phyloP scores from a whole-genome alignment of 1,284 basidiomycete genomes.

The Leccinum pallidistipes region DNA sequence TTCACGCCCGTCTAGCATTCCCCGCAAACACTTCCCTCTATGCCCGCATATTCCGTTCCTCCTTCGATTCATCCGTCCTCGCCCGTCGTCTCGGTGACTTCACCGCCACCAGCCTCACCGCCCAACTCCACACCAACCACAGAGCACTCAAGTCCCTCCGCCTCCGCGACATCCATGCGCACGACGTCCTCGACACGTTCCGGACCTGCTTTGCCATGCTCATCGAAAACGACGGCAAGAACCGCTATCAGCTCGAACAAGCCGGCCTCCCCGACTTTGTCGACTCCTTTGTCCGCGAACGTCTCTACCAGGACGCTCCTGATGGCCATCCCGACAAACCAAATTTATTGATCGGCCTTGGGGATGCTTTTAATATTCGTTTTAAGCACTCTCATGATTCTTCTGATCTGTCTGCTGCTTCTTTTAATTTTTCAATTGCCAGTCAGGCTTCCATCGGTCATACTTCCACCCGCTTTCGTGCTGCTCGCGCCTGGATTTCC shows the following conservation, averaged over 20 bases:
- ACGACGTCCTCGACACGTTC: conserved; percentile 41
- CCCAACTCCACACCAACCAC: conserved; percentile 50
- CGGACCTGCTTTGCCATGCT: conserved; percentile 65
- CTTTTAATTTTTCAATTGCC: not conserved
- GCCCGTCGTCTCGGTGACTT: conserved; percentile 49
- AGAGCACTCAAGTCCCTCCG: conserved; percentile 44
- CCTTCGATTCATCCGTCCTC: conserved; percentile 59
- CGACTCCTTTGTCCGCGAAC: too few relatives aligned
- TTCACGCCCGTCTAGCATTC: conserved; percentile 44
- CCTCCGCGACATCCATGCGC: conserved; percentile 38
- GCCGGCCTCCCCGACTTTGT: conserved; percentile 50
- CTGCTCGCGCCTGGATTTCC: not conserved
- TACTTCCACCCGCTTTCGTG: not conserved
- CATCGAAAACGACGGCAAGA: conserved; percentile 76
- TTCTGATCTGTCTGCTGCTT: not conserved
- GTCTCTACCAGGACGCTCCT: not conserved
- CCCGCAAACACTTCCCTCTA: conserved; percentile 49
- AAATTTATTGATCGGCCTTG: not conserved
- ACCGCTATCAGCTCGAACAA: conserved; percentile 57
- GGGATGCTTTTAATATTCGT: not conserved
- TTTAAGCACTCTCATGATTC: not conserved
- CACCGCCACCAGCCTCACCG: conserved; percentile 38
- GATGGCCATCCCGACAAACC: not conserved
- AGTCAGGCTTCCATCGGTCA: not conserved
- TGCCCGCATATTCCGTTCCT: conserved; percentile 55